These are phyloP conservation scores for Fusarium chaquense DNA, from an alignment of 2,329 filamentous ascomycete species.

Conservation along the genomic window DNA sequence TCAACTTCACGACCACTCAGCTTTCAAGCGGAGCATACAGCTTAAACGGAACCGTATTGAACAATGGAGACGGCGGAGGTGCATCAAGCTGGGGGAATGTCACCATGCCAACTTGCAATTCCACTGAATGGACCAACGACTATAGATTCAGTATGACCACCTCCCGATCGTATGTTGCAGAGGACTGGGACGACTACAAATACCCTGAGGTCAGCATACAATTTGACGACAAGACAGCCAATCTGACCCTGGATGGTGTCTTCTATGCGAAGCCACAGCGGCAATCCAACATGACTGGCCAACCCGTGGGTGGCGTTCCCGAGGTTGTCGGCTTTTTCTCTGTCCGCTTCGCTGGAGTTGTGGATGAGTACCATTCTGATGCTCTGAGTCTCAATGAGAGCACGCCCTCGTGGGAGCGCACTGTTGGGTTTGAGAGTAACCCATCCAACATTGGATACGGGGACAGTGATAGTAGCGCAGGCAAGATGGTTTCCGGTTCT, in stretches of 20 bases:
- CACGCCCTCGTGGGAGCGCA: not conserved
- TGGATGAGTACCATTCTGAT: conserved; percentile 12
- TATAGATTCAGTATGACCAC: not conserved
- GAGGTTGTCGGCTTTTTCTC: not conserved
- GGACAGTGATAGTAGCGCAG: not conserved
- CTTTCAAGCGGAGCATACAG: not conserved
- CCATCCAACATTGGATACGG: conserved; percentile 5
- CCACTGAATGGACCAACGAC: not conserved
- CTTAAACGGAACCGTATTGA: not conserved
- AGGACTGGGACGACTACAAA: conserved; percentile 5
- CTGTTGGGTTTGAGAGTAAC: conserved; percentile 10
- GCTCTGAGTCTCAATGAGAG: not conserved
- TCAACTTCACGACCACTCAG: conserved; percentile 10
- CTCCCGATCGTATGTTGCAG: rapidly evolving
- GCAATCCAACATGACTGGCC: not conserved
- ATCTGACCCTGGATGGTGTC: not conserved
- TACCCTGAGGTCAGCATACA: not conserved
- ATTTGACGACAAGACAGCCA: conserved; percentile 14
- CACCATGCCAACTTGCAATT: conserved; percentile 14
- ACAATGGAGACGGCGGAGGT: rapidly evolving
- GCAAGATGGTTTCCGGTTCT: rapidly evolving
- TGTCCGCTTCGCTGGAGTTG: not conserved
- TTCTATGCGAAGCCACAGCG: not conserved
- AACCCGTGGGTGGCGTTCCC: not conserved
- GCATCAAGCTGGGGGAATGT: not conserved